Percentiles rank a stretch among this genome's conserved stretches.
Conservation (phyloP, 1,284 basidiomycete genomes). For the Ganoderma resinaceum region DNA sequence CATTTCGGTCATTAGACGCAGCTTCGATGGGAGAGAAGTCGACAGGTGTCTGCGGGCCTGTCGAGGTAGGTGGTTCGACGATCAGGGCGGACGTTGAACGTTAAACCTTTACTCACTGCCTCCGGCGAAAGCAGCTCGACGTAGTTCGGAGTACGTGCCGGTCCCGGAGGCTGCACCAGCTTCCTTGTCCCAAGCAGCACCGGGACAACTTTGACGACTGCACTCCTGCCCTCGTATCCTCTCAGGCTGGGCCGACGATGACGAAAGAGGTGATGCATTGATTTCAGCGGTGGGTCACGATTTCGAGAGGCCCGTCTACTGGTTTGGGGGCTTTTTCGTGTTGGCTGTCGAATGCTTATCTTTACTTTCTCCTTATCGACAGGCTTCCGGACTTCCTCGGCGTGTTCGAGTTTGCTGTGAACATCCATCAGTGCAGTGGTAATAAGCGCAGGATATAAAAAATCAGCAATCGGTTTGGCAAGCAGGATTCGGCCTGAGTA, state of each 20-base stretch:
- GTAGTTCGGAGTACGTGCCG: neutral
- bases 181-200: neutral
- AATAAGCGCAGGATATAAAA: neutral
- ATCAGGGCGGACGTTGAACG: neutral
- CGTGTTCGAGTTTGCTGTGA: neutral
- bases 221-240: neutral
- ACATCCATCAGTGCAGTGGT: neutral
- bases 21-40: neutral
- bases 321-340: neutral
- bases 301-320: neutral
- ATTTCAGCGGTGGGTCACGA: neutral
- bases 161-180: neutral
- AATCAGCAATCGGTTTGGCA: neutral
- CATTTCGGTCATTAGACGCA: neutral
- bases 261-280: neutral
- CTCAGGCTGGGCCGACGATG: neutral
- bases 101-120: neutral
- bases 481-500: neutral
- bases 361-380: neutral
- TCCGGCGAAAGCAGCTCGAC: neutral
- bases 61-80: neutral
- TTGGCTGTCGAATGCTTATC: neutral
- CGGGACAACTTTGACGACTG: neutral
- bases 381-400: neutral
- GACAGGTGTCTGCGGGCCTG: neutral